These are phyloP conservation scores for Yamadazyma dushanensis DNA, from an alignment of 1,139 yeast genomes.

Conservation along the genomic window DNA sequence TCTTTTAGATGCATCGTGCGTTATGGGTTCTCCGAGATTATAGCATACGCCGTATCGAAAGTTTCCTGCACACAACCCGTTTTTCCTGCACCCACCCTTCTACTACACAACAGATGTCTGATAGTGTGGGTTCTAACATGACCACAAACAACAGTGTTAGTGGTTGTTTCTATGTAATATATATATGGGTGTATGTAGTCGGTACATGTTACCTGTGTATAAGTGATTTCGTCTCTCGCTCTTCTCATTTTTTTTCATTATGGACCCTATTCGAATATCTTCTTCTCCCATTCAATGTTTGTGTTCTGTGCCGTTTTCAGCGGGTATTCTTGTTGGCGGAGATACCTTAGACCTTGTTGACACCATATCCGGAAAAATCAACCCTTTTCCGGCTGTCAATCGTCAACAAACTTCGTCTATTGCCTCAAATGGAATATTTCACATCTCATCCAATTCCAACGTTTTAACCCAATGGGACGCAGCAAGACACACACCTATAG, in stretches of 20 bases:
- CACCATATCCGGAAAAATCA: constrained; percentile 6
- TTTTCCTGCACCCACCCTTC: too few species aligned
- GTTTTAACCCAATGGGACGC: constrained; percentile 66
- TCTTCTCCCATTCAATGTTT: background rate
- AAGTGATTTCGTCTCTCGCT: too few species aligned
- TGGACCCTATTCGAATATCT: constrained; percentile 1
- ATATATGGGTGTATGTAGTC: too few species aligned
- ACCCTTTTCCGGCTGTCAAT: constrained; percentile 9
- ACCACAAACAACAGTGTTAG: too few species aligned
- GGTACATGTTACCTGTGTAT: too few species aligned
- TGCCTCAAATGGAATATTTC: constrained; percentile 38
- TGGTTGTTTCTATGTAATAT: too few species aligned
- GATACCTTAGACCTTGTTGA: constrained; percentile 16
- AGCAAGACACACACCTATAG: background rate
- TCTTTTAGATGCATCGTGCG: too few species aligned
- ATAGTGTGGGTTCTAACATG: too few species aligned
- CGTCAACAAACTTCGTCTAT: constrained; percentile 8
- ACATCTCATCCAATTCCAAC: constrained; percentile 94
- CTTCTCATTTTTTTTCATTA: background rate
- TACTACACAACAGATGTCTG: too few species aligned
- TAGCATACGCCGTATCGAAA: too few species aligned
- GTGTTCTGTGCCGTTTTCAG: constrained; percentile 6
- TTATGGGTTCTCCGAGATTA: too few species aligned
- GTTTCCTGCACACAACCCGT: too few species aligned
- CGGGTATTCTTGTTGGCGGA: constrained; percentile 17